These are phyloP conservation scores for Mycogone perniciosa DNA, from an alignment of 2,329 filamentous ascomycete genomes.

Conservation along the genomic window DNA sequence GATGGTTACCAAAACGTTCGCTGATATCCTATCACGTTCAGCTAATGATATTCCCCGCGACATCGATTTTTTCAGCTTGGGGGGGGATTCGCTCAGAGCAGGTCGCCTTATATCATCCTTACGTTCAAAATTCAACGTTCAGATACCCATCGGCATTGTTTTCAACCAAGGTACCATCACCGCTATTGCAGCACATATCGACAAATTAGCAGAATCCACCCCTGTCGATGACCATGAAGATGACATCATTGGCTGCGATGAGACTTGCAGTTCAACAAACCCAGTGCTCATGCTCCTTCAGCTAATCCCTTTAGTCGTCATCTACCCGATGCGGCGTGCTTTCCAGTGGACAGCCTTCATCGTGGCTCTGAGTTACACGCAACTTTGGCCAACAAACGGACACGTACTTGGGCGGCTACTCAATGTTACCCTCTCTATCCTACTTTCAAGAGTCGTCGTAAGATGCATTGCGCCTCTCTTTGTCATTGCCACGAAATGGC, in stretches of 20 bases:
- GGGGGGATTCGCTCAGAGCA: constrained; percentile 48
- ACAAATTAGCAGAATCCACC: constrained; percentile 21
- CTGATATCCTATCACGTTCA: constrained; percentile 36
- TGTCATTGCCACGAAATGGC: constrained; percentile 48
- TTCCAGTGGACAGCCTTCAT: constrained; percentile 49
- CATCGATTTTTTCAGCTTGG: constrained; percentile 46
- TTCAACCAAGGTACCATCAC: constrained; percentile 43
- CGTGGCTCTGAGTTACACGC: constrained; percentile 36
- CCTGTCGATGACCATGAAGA: constrained; percentile 6
- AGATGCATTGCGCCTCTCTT: constrained; percentile 36
- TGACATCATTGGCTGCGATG: constrained; percentile 28
- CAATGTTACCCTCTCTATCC: constrained; percentile 40
- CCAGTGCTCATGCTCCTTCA: constrained; percentile 43
- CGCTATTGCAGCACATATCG: constrained; percentile 33
- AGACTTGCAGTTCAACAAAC: constrained; percentile 43
- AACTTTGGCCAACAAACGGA: constrained; percentile 33
- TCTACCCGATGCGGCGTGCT: constrained; percentile 46
- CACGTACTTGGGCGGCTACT: constrained; percentile 40
- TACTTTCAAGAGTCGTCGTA: constrained; percentile 35
- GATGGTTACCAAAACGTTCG: constrained; percentile 38
- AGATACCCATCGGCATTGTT: constrained; percentile 44
- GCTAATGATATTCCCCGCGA: constrained; percentile 31
- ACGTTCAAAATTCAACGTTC: constrained; percentile 41
- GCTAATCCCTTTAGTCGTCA: constrained; percentile 41
- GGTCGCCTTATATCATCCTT: constrained; percentile 46